Conservation (phyloP, 2,329 filamentous ascomycete genomes). For the Trichoderma atrobrunneum region DNA sequence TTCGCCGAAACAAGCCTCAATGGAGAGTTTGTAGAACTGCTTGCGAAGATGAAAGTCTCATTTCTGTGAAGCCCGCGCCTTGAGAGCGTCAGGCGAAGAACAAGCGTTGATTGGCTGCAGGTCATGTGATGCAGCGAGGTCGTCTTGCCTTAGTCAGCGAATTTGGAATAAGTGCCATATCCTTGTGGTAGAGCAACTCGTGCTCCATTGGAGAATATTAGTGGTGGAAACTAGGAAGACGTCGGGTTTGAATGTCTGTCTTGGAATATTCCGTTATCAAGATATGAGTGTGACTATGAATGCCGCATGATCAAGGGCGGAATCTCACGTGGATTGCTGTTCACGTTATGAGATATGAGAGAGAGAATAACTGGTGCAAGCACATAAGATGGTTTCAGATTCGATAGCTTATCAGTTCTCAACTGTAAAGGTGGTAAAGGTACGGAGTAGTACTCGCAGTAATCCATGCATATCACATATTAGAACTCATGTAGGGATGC, state of each 20-base stretch:
- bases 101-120: conserved; percentile 5
- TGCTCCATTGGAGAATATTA: neutral
- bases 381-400: neutral
- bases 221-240: neutral
- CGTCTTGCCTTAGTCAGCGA: conserved; percentile 2
- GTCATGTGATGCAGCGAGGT: conserved; percentile 8
- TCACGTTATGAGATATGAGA: neutral
- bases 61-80: conserved; percentile 11
- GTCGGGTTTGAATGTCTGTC: neutral
- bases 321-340: neutral
- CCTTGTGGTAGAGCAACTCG: neutral
- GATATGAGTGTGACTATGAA: neutral
- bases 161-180: neutral
- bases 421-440: neutral
- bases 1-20: neutral
- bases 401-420: neutral
- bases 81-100: neutral
- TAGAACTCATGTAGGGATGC: neutral
- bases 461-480: neutral
- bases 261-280: neutral
- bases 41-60: conserved; percentile 4
- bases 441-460: too few species aligned
- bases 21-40: neutral
- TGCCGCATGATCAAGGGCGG: neutral
- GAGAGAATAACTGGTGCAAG: neutral